Conservation (phyloP, 2,329 filamentous ascomycete species). For the Pyrenophora graminea region DNA sequence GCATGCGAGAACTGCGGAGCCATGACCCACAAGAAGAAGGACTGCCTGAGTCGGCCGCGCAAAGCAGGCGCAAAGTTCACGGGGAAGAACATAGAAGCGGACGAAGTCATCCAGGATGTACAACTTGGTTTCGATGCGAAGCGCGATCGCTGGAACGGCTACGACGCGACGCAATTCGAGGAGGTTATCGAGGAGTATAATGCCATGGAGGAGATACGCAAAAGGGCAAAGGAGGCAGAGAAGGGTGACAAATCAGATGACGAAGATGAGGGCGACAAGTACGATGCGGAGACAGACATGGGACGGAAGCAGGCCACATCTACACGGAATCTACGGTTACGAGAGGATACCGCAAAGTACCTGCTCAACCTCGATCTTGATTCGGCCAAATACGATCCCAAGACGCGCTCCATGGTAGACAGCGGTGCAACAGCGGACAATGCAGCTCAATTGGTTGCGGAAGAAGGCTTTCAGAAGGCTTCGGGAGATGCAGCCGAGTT, state of each 20-base stretch:
- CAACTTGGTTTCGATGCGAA: conserved; percentile 95
- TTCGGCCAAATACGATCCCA: conserved; percentile 96
- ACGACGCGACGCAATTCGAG: conserved; percentile 83
- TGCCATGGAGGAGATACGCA: conserved; percentile 76
- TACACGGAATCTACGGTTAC: conserved; percentile 84
- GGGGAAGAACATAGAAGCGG: conserved; percentile 89
- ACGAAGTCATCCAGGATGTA: conserved; percentile 84
- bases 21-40: conserved; percentile 94
- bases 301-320: conserved; percentile 89
- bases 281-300: conserved; percentile 97
- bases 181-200: conserved; percentile 89
- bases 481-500: conserved; percentile 94
- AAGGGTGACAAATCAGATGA: conserved; percentile 51
- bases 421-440: conserved; percentile 78
- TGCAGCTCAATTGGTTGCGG: conserved; percentile 80
- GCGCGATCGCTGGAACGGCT: conserved; percentile 97
- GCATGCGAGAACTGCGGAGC: conserved; percentile 98
- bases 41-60: conserved; percentile 85
- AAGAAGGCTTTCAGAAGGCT: conserved; percentile 87
- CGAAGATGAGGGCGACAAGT: conserved; percentile 63
- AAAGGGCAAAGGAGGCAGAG: conserved; percentile 47
- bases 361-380: conserved; percentile 92
- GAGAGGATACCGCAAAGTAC: conserved; percentile 98
- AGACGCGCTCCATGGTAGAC: conserved; percentile 89
- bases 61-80: conserved; percentile 92